Percentiles rank a stretch among this genome's conserved stretches.
These are phyloP conservation scores for Trichoderma asperelloides DNA, from an alignment of 495 filamentous ascomycete genomes.

Conservation along the genomic window DNA sequence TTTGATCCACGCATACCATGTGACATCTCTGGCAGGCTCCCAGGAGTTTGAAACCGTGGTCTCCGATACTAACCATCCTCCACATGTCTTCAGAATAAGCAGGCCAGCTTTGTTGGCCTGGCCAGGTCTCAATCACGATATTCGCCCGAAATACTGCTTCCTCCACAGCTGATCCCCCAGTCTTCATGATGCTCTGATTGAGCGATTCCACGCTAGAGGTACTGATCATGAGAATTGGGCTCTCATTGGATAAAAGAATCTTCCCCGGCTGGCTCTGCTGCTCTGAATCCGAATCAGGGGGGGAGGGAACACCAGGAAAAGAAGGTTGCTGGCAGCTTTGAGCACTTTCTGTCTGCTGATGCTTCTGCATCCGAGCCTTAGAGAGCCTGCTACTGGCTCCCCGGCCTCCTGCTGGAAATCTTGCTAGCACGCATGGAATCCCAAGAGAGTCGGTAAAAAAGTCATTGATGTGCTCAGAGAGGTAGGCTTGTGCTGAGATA, in stretches of 20 bases:
- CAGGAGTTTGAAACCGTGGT: slow-evolving; percentile 56
- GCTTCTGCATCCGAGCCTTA: slow-evolving; percentile 53
- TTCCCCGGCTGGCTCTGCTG: slow-evolving; percentile 27
- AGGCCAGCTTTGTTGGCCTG: slow-evolving; percentile 4
- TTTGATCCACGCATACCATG: slow-evolving; percentile 90
- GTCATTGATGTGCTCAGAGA: slow-evolving; percentile 47
- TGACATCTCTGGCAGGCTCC: slow-evolving; percentile 83
- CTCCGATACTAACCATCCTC: slow-evolving; percentile 41
- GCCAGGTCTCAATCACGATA: slow-evolving; percentile 52
- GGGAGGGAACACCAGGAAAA: slow-evolving; percentile 42
- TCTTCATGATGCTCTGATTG: slow-evolving; percentile 56
- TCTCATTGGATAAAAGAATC: slow-evolving; percentile 83
- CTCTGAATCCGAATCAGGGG: slow-evolving; percentile 36
- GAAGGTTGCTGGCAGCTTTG: slow-evolving; percentile 40
- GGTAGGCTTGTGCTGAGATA: slow-evolving; percentile 60
- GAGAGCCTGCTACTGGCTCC: slow-evolving; percentile 51
- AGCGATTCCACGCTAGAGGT: slow-evolving; percentile 68
- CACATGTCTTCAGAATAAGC: slow-evolving; percentile 50
- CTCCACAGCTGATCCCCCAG: slow-evolving; percentile 48
- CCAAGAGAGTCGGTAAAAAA: slow-evolving; percentile 69
- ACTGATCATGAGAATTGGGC: slow-evolving; percentile 78
- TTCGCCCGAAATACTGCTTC: slow-evolving; percentile 74
- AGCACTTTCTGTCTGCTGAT: slow-evolving; percentile 28
- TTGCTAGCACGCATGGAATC: slow-evolving; percentile 69
- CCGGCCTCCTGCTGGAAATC: slow-evolving; percentile 58